These are phyloP conservation scores for Fusarium sp. DNA, from an alignment of 2,329 filamentous ascomycete species.

Conservation along the genomic window DNA sequence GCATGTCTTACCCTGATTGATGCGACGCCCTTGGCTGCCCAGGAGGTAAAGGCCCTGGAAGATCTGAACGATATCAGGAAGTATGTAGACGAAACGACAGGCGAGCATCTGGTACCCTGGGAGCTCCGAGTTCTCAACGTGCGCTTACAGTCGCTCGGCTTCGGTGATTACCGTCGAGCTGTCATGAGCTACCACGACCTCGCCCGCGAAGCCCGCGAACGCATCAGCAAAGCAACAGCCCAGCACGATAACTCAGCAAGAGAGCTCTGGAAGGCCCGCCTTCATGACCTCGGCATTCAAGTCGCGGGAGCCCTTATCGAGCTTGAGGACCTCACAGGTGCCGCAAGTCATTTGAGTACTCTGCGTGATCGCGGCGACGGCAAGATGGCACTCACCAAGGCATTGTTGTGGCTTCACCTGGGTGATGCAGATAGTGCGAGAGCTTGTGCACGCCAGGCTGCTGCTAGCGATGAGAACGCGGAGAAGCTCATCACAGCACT, in stretches of 20 bases:
- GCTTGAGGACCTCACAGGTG: conserved; percentile 90
- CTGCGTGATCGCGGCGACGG: conserved; percentile 62
- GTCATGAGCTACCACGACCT: conserved; percentile 94
- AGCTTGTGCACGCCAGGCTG: conserved; percentile 61
- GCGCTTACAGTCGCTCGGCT: conserved; percentile 87
- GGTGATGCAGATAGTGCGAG: conserved; percentile 82
- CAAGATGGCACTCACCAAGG: conserved; percentile 65
- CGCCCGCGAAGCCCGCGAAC: conserved; percentile 80
- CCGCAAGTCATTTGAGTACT: conserved; percentile 78
- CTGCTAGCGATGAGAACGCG: conserved; percentile 52
- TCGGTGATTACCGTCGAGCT: conserved; percentile 85
- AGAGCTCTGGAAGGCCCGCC: conserved; percentile 78
- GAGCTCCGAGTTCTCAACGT: conserved; percentile 86
- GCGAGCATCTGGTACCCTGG: conserved; percentile 85
- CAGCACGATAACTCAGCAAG: conserved; percentile 68
- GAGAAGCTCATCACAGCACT: conserved; percentile 75
- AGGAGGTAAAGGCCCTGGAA: conserved; percentile 75
- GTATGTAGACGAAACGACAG: conserved; percentile 70
- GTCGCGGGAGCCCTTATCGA: conserved; percentile 80
- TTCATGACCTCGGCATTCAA: conserved; percentile 81
- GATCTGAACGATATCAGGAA: conserved; percentile 70
- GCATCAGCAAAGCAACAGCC: conserved; percentile 65
- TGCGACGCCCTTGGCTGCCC: conserved; percentile 77
- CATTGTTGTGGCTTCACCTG: conserved; percentile 82
- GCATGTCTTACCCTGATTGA: conserved; percentile 86